phyloP scores from a whole-genome alignment of 2,329 filamentous ascomycete genomes.

The Zymoseptoria crescenta region DNA sequence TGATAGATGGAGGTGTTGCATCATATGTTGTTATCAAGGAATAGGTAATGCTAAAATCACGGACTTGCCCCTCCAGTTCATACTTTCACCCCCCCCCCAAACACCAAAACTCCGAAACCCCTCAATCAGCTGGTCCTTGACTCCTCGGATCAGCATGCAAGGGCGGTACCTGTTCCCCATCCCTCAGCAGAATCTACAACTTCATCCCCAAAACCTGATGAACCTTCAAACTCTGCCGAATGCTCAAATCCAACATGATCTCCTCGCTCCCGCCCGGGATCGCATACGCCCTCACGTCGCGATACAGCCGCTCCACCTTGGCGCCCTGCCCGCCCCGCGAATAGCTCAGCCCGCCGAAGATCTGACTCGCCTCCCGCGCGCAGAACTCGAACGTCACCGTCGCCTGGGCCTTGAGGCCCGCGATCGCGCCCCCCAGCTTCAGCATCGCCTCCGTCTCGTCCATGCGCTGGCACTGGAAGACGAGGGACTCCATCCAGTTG shows the following conservation, averaged over 20 bases:
- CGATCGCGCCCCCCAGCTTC: slow-evolving; percentile 88
- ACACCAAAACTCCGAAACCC: too few relatives aligned
- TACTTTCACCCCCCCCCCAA: too few relatives aligned
- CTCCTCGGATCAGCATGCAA: too few relatives aligned
- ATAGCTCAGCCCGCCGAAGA: slow-evolving; percentile 92
- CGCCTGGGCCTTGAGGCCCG: slow-evolving; percentile 84
- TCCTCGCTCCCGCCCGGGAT: slow-evolving; percentile 91
- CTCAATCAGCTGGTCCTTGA: too few relatives aligned
- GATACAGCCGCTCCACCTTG: slow-evolving; percentile 89
- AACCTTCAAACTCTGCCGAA: slow-evolving; percentile 81
- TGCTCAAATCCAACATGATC: slow-evolving; percentile 97
- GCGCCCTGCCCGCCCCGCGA: slow-evolving; percentile 87
- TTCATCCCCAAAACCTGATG: slow-evolving; percentile 94
- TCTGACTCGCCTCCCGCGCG: slow-evolving; percentile 90
- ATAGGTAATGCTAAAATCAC: too few relatives aligned
- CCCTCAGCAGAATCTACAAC: too few relatives aligned
- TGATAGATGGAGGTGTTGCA: too few relatives aligned
- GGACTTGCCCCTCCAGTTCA: too few relatives aligned
- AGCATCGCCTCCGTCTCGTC: slow-evolving; percentile 92
- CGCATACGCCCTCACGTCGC: slow-evolving; percentile 91
- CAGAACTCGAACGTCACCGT: slow-evolving; percentile 97
- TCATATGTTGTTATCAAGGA: too few relatives aligned
- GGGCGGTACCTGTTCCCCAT: too few relatives aligned
- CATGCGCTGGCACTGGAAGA: slow-evolving; percentile 89
- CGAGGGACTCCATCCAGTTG: slow-evolving; percentile 90